A percentile compares a stretch with the other conserved stretches of the same genome.
Conservation (phyloP, 192 early-diverging fungal species). For the Coemansia brasiliensis region DNA sequence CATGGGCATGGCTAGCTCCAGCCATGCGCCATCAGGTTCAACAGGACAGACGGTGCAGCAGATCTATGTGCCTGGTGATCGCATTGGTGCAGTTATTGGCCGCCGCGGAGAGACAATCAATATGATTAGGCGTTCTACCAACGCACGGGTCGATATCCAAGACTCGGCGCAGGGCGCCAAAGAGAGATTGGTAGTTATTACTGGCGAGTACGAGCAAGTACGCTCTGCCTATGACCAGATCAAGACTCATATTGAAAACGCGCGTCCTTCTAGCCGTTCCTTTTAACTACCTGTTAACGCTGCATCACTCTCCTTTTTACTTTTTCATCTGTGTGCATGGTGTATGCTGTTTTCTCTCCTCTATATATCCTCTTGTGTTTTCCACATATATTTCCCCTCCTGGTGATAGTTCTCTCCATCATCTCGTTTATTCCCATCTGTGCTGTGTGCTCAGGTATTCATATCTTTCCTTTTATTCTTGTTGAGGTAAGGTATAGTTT, state of each 20-base stretch:
- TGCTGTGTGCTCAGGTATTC: neutral
- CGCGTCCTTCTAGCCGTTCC: constrained; percentile 20
- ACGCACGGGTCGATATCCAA: constrained; percentile 51
- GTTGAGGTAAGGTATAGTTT: too few relatives aligned
- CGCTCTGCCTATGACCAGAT: constrained; percentile 50
- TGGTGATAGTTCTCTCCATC: neutral
- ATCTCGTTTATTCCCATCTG: neutral
- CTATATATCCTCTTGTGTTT: neutral
- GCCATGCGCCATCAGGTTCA: constrained; percentile 4
- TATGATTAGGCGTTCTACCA: constrained; percentile 39
- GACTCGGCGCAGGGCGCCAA: constrained; percentile 46
- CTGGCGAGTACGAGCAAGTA: constrained; percentile 50
- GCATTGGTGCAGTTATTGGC: constrained; percentile 50
- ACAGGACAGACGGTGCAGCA: constrained; percentile 49
- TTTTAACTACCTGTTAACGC: neutral
- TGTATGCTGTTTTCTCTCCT: neutral
- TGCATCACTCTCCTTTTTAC: neutral
- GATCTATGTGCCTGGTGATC: constrained; percentile 50
- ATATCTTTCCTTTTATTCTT: too few relatives aligned
- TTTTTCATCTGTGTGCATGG: constrained; percentile 3
- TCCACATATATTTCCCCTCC: neutral
- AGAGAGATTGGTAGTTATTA: constrained; percentile 46
- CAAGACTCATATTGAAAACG: constrained; percentile 40
- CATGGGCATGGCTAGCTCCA: constrained; percentile 8
- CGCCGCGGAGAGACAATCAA: constrained; percentile 54